These are phyloP conservation scores for Cystoisospora suis DNA, from an alignment of 169 alveolate species.

Conservation along the genomic window DNA sequence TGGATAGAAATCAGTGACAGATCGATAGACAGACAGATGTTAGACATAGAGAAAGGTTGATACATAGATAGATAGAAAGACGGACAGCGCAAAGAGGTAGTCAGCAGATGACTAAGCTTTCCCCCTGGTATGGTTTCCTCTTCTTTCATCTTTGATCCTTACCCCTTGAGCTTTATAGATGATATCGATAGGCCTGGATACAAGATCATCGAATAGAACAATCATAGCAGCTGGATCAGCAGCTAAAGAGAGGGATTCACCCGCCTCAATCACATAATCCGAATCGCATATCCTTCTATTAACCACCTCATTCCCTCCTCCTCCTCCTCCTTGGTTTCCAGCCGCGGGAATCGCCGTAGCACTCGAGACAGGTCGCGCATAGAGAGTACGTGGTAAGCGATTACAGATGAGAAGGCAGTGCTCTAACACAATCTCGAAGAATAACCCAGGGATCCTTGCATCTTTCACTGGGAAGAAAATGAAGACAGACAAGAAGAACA, in stretches of 20 bases:
- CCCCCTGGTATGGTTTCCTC: not conserved
- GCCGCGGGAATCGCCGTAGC: no score
- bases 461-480: not conserved
- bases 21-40: no score
- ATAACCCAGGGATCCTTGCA: conserved; percentile 39
- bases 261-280: conserved; percentile 39
- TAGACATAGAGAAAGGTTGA: not conserved
- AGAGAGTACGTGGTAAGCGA: conserved; percentile 49
- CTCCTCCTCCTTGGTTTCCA: not conserved
- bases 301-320: not conserved
- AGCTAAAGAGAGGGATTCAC: conserved; percentile 38
- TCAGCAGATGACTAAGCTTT: not conserved
- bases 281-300: not conserved
- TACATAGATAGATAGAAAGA: not conserved
- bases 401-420: conserved; percentile 48
- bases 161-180: conserved; percentile 37
- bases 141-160: not conserved
- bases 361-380: conserved; percentile 13
- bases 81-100: not conserved
- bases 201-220: not conserved
- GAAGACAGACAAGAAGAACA: not conserved
- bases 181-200: conserved; percentile 28
- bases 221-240: conserved; percentile 37
- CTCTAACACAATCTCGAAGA: conserved; percentile 47
- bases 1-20: not conserved